Conservation (phyloP, 371 early-diverging fungal species). For the Mortierella sp. region DNA sequence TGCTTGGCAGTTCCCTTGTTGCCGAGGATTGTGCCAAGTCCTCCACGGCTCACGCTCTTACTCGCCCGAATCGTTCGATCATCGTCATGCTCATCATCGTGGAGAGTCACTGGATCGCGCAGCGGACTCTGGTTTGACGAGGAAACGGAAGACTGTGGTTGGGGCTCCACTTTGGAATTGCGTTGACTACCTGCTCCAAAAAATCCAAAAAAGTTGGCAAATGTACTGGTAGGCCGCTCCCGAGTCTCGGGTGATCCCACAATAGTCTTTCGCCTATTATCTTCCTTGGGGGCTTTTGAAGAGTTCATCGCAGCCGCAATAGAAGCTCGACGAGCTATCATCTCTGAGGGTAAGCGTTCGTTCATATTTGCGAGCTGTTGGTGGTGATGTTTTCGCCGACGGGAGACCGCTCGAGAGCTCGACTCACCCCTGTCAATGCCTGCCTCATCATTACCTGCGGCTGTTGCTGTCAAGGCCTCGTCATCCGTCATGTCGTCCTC, state of each 20-base stretch:
- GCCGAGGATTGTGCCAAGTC: slow-evolving; percentile 16
- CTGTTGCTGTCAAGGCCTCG: not conserved
- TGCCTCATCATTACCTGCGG: not conserved
- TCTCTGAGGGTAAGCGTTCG: slow-evolving; percentile 1
- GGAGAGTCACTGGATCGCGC: not conserved
- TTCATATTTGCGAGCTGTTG: slow-evolving; percentile 26
- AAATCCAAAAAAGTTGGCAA: no score
- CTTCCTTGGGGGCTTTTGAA: not conserved
- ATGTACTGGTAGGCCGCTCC: no score
- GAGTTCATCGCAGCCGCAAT: not conserved
- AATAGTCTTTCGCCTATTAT: not conserved
- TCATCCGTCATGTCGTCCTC: not conserved
- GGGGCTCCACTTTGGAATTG: no score
- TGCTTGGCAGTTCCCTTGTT: slow-evolving; percentile 1
- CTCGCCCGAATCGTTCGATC: slow-evolving; percentile 48
- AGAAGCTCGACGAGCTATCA: not conserved
- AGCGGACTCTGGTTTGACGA: no score
- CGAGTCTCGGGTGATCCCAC: no score
- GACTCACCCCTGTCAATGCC: not conserved
- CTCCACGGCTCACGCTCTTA: slow-evolving; percentile 23
- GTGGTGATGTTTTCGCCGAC: slow-evolving; percentile 33
- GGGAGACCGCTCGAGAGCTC: slow-evolving; percentile 1
- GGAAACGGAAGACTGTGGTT: no score
- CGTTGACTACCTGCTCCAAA: no score
- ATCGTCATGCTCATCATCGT: slow-evolving; percentile 24